Evolutionary conservation across 257 asterid genomes (phyloP).

Genomic region (Solanum etuberosum): DNA sequence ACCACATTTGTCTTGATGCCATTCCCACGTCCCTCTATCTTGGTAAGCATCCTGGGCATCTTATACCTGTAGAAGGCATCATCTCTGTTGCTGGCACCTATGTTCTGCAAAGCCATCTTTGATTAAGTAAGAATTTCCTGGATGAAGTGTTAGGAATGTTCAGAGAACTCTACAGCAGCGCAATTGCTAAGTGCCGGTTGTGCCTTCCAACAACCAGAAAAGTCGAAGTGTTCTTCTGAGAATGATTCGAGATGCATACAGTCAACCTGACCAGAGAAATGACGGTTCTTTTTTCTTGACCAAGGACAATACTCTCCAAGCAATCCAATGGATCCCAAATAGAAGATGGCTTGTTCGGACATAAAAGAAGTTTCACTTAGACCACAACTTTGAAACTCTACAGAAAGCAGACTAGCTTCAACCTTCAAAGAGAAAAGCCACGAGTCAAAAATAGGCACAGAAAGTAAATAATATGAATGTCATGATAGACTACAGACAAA

Average conservation of each 20-base stretch:
- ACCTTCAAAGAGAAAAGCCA: neutral
- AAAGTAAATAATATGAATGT: neutral
- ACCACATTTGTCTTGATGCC: conserved; percentile 16
- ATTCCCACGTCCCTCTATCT: conserved; percentile 15
- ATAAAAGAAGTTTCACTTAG: conserved; percentile 1
- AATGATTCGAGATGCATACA: conserved; percentile 7
- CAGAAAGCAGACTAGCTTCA: neutral
- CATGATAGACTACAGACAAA: neutral
- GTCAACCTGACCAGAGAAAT: neutral
- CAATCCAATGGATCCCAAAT: conserved; percentile 8
- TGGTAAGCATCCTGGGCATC: conserved; percentile 18
- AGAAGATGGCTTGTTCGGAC: conserved; percentile 15
- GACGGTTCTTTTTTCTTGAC: neutral
- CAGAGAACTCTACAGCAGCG: neutral
- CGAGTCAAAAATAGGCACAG: neutral
- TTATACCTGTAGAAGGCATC: conserved; percentile 21
- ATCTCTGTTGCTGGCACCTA: conserved; percentile 15
- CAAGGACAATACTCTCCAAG: conserved; percentile 11
- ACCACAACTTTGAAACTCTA: neutral
- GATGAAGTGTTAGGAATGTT: neutral
- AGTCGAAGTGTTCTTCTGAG: neutral
- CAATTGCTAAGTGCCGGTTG: neutral
- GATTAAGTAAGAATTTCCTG: neutral
- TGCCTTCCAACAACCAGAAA: neutral
- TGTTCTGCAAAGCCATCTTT: conserved; percentile 19